Evolutionary conservation across 805 yeast species (phyloP).

Genomic region (Candida ortonii): DNA sequence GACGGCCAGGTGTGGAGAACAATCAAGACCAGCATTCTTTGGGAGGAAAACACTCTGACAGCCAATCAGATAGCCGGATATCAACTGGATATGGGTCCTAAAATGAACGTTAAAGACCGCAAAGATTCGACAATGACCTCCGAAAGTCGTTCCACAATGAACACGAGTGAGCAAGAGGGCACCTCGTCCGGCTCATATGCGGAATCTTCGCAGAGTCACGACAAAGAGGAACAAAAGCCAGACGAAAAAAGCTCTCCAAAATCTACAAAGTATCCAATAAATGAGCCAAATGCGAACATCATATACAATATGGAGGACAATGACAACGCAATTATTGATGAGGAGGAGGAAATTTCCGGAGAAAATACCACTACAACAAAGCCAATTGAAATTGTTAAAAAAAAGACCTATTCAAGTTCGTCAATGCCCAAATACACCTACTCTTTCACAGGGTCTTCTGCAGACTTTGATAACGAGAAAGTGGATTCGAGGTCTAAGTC

Average conservation of each 20-base stretch:
- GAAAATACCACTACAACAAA: constrained; percentile 3
- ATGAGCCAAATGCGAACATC: background rate
- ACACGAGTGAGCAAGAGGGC: constrained; percentile 20
- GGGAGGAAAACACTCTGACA: constrained; percentile 24
- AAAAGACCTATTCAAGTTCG: constrained; percentile 7
- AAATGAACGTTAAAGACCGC: constrained; percentile 6
- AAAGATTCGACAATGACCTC: constrained; percentile 17
- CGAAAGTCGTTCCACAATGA: constrained; percentile 22
- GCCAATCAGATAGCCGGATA: constrained; percentile 18
- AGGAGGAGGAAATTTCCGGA: constrained; percentile 14
- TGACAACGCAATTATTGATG: constrained; percentile 27
- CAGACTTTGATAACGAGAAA: constrained; percentile 37
- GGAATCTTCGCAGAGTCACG: constrained; percentile 15
- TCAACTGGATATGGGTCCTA: constrained; percentile 4
- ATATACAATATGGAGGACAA: constrained; percentile 8
- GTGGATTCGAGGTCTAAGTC: constrained; percentile 20
- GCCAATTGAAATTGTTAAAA: constrained; percentile 22
- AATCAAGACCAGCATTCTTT: constrained; percentile 45
- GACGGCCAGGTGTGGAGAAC: constrained; percentile 66
- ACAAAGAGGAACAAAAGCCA: constrained; percentile 4
- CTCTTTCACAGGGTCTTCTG: constrained; percentile 33
- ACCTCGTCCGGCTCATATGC: constrained; percentile 24
- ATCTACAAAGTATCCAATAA: constrained; percentile 3
- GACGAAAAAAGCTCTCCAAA: constrained; percentile 2
- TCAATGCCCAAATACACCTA: constrained; percentile 22